Conservation (phyloP, 192 early-diverging fungal genomes). For the Entomortierella beljakovae region DNA sequence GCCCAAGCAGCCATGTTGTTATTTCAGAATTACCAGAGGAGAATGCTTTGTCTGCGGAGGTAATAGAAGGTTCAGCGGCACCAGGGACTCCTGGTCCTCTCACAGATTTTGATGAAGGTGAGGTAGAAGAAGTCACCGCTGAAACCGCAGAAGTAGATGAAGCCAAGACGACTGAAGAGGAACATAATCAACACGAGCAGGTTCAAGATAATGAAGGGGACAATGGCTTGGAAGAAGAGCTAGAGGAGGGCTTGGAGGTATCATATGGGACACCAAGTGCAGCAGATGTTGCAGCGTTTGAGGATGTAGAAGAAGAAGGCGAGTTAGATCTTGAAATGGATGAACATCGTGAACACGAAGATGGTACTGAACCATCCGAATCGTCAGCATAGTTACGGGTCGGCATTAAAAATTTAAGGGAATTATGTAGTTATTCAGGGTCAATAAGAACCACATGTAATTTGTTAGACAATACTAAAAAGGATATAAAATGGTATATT, state of each 20-base stretch:
- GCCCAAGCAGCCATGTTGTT: slow-evolving; percentile 36
- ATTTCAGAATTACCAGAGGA: slow-evolving; percentile 40
- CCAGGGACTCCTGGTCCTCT: slow-evolving; percentile 25
- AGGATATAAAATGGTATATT: neutral
- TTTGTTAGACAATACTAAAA: slow-evolving; percentile 11
- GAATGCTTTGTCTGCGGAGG: neutral
- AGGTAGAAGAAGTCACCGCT: slow-evolving; percentile 19
- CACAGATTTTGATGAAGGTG: slow-evolving; percentile 34
- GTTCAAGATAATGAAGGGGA: slow-evolving; percentile 6
- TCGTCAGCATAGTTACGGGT: slow-evolving; percentile 15
- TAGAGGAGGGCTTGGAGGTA: slow-evolving; percentile 23
- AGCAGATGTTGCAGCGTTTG: slow-evolving; percentile 41
- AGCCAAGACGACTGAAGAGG: neutral
- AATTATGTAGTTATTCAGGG: neutral
- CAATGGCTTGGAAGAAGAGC: slow-evolving; percentile 18
- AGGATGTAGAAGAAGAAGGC: slow-evolving; percentile 27
- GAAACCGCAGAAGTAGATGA: neutral
- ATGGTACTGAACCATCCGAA: slow-evolving; percentile 15
- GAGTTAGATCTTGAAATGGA: slow-evolving; percentile 40
- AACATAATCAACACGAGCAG: slow-evolving; percentile 31
- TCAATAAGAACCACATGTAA: neutral
- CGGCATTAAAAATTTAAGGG: neutral
- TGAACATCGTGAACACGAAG: slow-evolving; percentile 30
- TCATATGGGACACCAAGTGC: slow-evolving; percentile 43
- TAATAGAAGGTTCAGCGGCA: neutral